phyloP scores from a whole-genome alignment of 1,139 yeast genomes.

The Petasospora rhodanensis region DNA sequence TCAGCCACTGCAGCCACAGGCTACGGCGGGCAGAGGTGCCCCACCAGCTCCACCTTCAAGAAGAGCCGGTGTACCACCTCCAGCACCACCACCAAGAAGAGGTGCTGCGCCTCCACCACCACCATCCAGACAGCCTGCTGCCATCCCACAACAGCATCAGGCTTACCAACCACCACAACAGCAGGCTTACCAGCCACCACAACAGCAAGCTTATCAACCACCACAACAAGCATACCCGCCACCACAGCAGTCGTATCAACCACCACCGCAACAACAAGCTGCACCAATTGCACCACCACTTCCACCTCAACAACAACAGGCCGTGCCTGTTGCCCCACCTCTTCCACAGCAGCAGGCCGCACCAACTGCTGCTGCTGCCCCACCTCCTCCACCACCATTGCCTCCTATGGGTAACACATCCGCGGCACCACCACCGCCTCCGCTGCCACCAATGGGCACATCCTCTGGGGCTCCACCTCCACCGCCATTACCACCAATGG shows the following conservation, averaged over 20 bases:
- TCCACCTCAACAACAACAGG: slow-evolving; percentile 6
- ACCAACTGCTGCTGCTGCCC: slow-evolving; percentile 8
- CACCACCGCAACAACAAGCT: slow-evolving; percentile 6
- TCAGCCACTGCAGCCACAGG: slow-evolving; percentile 28
- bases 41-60: slow-evolving; percentile 28
- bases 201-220: slow-evolving; percentile 3
- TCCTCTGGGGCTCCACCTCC: slow-evolving; percentile 28
- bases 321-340: slow-evolving; percentile 9
- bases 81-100: slow-evolving; percentile 36
- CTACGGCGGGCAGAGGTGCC: slow-evolving; percentile 24
- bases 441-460: slow-evolving; percentile 29
- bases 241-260: slow-evolving; percentile 13
- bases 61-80: slow-evolving; percentile 27
- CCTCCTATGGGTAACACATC: slow-evolving; percentile 16
- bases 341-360: slow-evolving; percentile 15
- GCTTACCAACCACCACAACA: slow-evolving; percentile 18
- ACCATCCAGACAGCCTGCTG: slow-evolving; percentile 27
- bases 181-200: slow-evolving; percentile 2
- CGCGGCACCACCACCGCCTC: slow-evolving; percentile 31
- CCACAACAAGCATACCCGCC: slow-evolving; percentile 5
- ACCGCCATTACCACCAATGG: too few species aligned
- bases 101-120: slow-evolving; percentile 26
- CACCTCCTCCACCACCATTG: slow-evolving; percentile 21
- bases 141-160: slow-evolving; percentile 16
- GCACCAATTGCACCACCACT: slow-evolving; percentile 9